Base-by-base conservation (phyloP, 2,329 filamentous ascomycete species). In the Exophiala oligosperma region DNA sequence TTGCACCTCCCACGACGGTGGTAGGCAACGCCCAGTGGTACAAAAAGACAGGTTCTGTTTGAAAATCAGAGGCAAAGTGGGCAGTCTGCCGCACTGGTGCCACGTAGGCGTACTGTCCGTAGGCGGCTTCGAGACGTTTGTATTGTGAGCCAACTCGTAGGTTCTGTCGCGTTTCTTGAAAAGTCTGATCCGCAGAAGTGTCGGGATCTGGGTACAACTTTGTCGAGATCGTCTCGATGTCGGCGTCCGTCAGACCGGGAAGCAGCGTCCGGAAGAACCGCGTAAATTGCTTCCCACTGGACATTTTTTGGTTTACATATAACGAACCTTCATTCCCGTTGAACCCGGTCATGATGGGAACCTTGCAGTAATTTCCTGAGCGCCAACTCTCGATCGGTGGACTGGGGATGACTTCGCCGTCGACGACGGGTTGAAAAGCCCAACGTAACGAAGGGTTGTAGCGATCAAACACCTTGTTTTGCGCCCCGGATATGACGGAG, bases 291-390 rank as follows among this genome's bases (percentile, higher is more conserved):
- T 70, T 72, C 9, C 79, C 53, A 90, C 81, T 37, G 90, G 88
- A 73, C 89, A 91, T 0, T 5, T 70, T 65, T 12, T 74, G 70
- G 0, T 85, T 81, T 0, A 90, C 81, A 67, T 90, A 91, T 38
- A 78, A 70, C 0, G 84, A 80, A 14, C 87, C 88, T 70, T 91
- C 88, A 66, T 90, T 85, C 40, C 84, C 82, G 71, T 86, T 87
- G 75, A 86, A 91, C 6, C 88, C 88, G 0, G 86, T 89, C 49
- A 91, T 73, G 49, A 91, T 79, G 6, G 85, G 84, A 6, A 87
- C 76, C 62, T 78, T 77, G 64, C 86, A 77, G 69, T 79, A 83
- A 14, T 74, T 70, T 0, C 79, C 76, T 0, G 78, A 73, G 26
- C 76, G 69, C 84, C 84, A 88, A n/a, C 80, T 78, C n/a, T 78